These are phyloP conservation scores for Gyrodon lividus DNA, from an alignment of 768 basidiomycete species.

Conservation along the genomic window DNA sequence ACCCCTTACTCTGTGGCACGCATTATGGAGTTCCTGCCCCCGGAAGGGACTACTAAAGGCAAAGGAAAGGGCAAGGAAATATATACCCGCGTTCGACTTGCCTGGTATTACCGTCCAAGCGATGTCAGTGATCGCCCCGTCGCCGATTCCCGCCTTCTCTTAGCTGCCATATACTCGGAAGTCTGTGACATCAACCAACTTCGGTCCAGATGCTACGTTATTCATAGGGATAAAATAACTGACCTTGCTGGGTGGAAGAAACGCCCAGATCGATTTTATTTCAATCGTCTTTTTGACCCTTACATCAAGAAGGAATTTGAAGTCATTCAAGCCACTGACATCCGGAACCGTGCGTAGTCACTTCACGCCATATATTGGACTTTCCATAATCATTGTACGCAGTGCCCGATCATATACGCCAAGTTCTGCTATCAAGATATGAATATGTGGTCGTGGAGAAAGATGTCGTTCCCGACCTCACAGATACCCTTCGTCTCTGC, in stretches of 20 bases:
- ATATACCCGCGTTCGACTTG: slow-evolving; percentile 83
- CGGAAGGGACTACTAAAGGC: slow-evolving; percentile 67
- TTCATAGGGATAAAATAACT: slow-evolving; percentile 92
- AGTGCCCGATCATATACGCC: slow-evolving; percentile 83
- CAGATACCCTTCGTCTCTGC: slow-evolving; percentile 82
- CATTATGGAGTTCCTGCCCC: slow-evolving; percentile 94
- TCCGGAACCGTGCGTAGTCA: slow-evolving; percentile 76
- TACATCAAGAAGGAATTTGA: slow-evolving; percentile 99
- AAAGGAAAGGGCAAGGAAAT: slow-evolving; percentile 64
- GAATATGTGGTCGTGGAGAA: slow-evolving; percentile 96
- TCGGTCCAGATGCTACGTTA: slow-evolving; percentile 89
- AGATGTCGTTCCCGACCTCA: slow-evolving; percentile 87
- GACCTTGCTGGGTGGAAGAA: slow-evolving; percentile 94
- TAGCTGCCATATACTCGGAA: slow-evolving; percentile 96
- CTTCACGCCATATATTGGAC: slow-evolving; percentile 20
- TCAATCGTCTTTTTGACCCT: slow-evolving; percentile 92
- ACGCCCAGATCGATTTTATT: slow-evolving; percentile 93
- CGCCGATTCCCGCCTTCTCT: slow-evolving; percentile 86
- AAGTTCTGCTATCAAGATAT: slow-evolving; percentile 76
- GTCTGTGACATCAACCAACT: slow-evolving; percentile 93
- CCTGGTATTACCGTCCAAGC: slow-evolving; percentile 95
- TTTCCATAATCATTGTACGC: slow-evolving; percentile 14
- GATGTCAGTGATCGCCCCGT: slow-evolving; percentile 93
- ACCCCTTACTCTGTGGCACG: slow-evolving; percentile 95
- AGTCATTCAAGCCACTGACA: slow-evolving; percentile 81